These are phyloP conservation scores for Exophiala aquamarina DNA, from an alignment of 2,329 filamentous ascomycete species.

Conservation along the genomic window DNA sequence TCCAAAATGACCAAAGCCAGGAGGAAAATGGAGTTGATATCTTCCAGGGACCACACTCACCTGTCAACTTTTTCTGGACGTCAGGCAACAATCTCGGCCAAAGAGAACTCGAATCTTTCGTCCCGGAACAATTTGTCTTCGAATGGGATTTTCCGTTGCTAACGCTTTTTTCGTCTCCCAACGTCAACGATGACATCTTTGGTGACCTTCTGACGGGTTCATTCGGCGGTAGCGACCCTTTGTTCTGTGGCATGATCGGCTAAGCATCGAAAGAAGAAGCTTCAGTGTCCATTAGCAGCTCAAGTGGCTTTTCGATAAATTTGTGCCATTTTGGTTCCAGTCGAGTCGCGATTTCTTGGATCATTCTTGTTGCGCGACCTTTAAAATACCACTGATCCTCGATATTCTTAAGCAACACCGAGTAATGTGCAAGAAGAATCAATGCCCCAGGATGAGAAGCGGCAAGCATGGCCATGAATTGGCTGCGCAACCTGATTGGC, in stretches of 20 bases:
- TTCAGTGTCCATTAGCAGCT: slow-evolving; percentile 39
- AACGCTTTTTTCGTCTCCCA: slow-evolving; percentile 51
- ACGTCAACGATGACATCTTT: slow-evolving; percentile 50
- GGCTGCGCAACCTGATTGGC: slow-evolving; percentile 37
- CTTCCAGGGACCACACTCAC: slow-evolving; percentile 8
- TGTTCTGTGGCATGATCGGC: slow-evolving; percentile 35
- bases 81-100: slow-evolving; percentile 38
- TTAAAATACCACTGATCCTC: slow-evolving; percentile 40
- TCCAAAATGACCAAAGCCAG: slow-evolving; percentile 35
- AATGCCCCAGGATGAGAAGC: slow-evolving; percentile 36
- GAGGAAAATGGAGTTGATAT: background rate
- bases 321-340: slow-evolving; percentile 6
- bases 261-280: slow-evolving; percentile 37
- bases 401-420: slow-evolving; percentile 34
- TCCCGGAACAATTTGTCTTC: slow-evolving; percentile 57
- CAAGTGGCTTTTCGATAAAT: background rate
- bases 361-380: slow-evolving; percentile 29
- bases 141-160: slow-evolving; percentile 60
- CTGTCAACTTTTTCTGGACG: slow-evolving; percentile 35
- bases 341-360: background rate
- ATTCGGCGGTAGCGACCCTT: slow-evolving; percentile 7
- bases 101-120: slow-evolving; percentile 53
- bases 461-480: slow-evolving; percentile 34
- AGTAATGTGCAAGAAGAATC: slow-evolving; percentile 40
- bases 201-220: slow-evolving; percentile 41